A percentile compares a stretch with the other conserved stretches of the same genome.
These are phyloP conservation scores for Populus tremula DNA, from an alignment of 345 rosid species.

Conservation along the genomic window DNA sequence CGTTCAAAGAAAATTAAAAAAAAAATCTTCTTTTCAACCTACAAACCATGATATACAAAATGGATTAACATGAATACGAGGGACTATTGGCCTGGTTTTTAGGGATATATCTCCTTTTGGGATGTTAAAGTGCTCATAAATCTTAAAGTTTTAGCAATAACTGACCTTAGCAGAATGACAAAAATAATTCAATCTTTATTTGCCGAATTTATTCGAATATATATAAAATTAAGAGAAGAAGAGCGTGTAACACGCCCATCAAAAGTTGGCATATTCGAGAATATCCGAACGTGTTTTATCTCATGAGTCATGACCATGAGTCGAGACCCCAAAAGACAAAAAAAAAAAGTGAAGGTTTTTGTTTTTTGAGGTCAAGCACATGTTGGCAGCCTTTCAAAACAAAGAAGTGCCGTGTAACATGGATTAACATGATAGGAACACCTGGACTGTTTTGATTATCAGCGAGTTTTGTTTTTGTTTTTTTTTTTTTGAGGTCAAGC, in stretches of 20 bases:
- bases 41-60: background rate
- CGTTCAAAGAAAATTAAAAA: background rate
- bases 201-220: background rate
- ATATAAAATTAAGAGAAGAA: background rate
- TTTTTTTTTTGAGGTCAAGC: background rate
- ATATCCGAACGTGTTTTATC: background rate
- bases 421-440: background rate
- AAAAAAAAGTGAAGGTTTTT: background rate
- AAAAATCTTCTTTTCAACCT: background rate
- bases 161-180: background rate
- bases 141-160: too few relatives aligned
- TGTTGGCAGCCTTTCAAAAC: background rate
- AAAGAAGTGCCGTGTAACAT: background rate
- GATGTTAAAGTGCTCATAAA: background rate
- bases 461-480: too few relatives aligned
- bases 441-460: too few relatives aligned
- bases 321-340: background rate
- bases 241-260: background rate
- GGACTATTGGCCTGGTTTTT: background rate
- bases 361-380: background rate
- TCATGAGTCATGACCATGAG: background rate
- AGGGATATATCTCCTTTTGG: background rate
- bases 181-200: background rate
- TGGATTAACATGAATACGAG: background rate
- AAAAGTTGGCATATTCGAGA: background rate